These are phyloP conservation scores for Rhizopogon vinicolor DNA, from an alignment of 768 basidiomycete genomes.

Conservation along the genomic window DNA sequence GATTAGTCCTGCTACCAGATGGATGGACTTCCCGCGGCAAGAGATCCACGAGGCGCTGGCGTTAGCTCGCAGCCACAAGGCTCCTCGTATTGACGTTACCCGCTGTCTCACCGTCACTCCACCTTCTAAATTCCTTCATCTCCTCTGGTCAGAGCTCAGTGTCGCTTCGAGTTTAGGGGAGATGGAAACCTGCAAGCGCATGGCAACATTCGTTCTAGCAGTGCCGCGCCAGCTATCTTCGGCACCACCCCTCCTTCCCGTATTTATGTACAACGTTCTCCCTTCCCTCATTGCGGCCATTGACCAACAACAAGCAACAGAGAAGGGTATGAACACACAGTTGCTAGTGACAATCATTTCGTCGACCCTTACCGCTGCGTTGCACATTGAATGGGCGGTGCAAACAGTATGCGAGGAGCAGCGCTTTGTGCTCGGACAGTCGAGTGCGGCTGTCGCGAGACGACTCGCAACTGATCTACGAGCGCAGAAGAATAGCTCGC, in stretches of 20 bases:
- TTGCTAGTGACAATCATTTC: conserved; percentile 61
- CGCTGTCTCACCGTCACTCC: conserved; percentile 56
- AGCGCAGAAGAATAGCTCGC: conserved; percentile 40
- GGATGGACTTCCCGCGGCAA: conserved; percentile 50
- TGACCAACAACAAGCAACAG: conserved; percentile 48
- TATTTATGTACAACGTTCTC: conserved; percentile 66
- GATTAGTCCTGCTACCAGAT: conserved; percentile 27
- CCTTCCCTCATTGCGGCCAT: conserved; percentile 52
- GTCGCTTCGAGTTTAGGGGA: conserved; percentile 51
- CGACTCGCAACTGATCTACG: conserved; percentile 62
- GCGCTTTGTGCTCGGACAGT: conserved; percentile 51
- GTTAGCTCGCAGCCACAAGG: conserved; percentile 56
- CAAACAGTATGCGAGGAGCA: conserved; percentile 48
- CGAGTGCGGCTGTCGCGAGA: conserved; percentile 60
- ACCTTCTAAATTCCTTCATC: conserved; percentile 56
- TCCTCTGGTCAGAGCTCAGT: conserved; percentile 66
- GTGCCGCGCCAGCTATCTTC: conserved; percentile 46
- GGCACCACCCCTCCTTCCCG: conserved; percentile 62
- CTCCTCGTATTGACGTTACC: conserved; percentile 60
- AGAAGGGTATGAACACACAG: conserved; percentile 56
- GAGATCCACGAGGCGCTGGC: conserved; percentile 54
- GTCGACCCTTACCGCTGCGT: conserved; percentile 58
- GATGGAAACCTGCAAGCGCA: conserved; percentile 56
- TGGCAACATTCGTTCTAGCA: conserved; percentile 66
- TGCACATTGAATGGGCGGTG: conserved; percentile 70